Percentiles rank a stretch among this genome's conserved stretches.
phyloP scores from a whole-genome alignment of 164 flowering plant species.

The Magnolia kwangsiensis region DNA sequence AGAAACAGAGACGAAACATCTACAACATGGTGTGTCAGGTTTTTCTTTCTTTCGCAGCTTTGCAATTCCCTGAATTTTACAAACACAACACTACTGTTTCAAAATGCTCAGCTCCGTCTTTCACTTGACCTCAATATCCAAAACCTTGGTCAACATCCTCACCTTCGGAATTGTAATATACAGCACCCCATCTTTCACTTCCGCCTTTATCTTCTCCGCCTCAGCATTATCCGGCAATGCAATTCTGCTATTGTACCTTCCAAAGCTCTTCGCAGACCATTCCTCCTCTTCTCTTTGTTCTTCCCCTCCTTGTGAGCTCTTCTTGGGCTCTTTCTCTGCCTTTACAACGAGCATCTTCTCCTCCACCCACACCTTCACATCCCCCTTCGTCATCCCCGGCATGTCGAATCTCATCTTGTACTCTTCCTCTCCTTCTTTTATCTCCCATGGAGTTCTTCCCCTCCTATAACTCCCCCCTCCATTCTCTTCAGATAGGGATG shows the following conservation, averaged over 20 bases:
- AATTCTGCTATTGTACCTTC: constrained; percentile 60
- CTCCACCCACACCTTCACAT: constrained; percentile 80
- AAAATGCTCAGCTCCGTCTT: constrained; percentile 21
- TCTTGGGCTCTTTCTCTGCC: constrained; percentile 44
- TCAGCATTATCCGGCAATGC: constrained; percentile 73
- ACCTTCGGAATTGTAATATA: constrained; percentile 72
- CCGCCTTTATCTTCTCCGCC: constrained; percentile 74
- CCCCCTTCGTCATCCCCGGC: constrained; percentile 87
- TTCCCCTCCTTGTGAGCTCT: constrained; percentile 1
- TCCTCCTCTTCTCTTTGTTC: constrained; percentile 32
- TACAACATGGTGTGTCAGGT: too few relatives aligned
- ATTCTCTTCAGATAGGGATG: constrained; percentile 22
- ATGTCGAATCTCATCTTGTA: constrained; percentile 81
- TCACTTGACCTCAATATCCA: constrained; percentile 57
- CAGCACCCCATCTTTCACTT: constrained; percentile 79
- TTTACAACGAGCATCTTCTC: constrained; percentile 76
- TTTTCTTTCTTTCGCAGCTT: too few relatives aligned
- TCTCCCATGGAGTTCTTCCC: constrained; percentile 90
- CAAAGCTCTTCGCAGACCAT: constrained; percentile 73
- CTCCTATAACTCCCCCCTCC: constrained; percentile 35
- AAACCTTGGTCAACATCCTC: constrained; percentile 24
- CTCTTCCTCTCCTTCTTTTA: constrained; percentile 57
- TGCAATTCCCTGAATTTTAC: too few relatives aligned
- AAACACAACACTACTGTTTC: too few relatives aligned
- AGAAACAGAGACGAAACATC: too few relatives aligned